A percentile compares a stretch with the other conserved stretches of the same genome.
Evolutionary conservation across 2,329 filamentous ascomycete species (phyloP).

Genomic region (Bipolaris cookei): DNA sequence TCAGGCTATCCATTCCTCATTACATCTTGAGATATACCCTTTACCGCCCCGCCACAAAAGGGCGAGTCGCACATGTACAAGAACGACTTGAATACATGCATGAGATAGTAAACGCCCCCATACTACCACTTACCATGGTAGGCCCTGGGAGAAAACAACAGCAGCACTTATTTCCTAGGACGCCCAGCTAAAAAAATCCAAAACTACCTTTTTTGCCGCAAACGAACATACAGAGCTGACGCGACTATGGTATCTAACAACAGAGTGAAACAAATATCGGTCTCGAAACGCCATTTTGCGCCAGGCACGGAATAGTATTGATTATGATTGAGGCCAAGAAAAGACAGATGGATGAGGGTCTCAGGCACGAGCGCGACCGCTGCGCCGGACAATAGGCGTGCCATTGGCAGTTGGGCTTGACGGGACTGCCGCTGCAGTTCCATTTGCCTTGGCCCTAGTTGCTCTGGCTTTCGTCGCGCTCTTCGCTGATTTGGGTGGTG

Average conservation of each 20-base stretch:
- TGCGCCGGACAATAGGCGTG: slow-evolving; percentile 26
- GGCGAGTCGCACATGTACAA: not conserved
- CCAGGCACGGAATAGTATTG: not conserved
- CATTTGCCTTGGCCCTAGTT: slow-evolving; percentile 20
- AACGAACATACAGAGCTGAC: not conserved
- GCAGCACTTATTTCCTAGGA: slow-evolving; percentile 4
- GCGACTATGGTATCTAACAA: slow-evolving; percentile 3
- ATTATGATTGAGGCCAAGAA: not conserved
- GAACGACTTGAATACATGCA: not conserved
- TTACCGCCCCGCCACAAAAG: not conserved
- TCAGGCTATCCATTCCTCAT: not conserved
- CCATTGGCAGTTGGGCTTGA: slow-evolving; percentile 27
- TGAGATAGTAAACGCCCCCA: not conserved
- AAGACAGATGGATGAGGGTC: not conserved
- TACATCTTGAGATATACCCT: not conserved
- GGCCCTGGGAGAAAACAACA: not conserved
- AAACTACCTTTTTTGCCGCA: not conserved
- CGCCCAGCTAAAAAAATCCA: slow-evolving; percentile 4
- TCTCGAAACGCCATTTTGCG: not conserved
- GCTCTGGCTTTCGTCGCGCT: slow-evolving; percentile 24
- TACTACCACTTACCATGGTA: not conserved
- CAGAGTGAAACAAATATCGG: not conserved
- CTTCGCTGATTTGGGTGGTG: slow-evolving; percentile 27
- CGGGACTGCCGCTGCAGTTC: slow-evolving; percentile 10
- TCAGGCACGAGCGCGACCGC: slow-evolving; percentile 27